Base-by-base conservation (phyloP, 352 stramenopile genomes). In the Peronosclerospora sorghi region DNA sequence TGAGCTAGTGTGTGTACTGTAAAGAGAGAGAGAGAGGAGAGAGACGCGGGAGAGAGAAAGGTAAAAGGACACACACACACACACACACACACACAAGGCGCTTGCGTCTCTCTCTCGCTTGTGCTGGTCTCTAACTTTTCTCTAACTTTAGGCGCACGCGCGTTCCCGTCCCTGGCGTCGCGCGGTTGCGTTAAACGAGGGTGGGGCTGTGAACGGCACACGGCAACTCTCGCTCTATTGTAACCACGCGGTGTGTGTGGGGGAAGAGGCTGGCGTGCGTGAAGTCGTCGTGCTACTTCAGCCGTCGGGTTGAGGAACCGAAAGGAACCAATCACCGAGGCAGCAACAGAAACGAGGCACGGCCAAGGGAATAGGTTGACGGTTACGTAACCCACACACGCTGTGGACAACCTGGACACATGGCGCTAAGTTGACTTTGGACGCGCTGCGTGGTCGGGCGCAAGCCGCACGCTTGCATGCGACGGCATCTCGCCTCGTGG, bases 231-330 rank as follows among this genome's bases (percentile, higher is more conserved):
- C 20, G 37, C 37, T 32, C 21, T 34, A 35, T 46, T 15, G 40
- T 32, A 20, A 37, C 29, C 40, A 40, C 17, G 37, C 18, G 47
- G 27, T 43, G 17, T 35, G 37, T 32, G 45, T 53, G 30, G 29
- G 42, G 38, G 51, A 39, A 27, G 53, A 41, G 45, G 50, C 36
- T 48, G 45, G 45, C 45, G 41, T 14, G 45, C 41, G n/a, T 44
- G 36, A 50, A 50, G 43, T 50, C 2, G 4, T 40, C 23, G 30
- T 17, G 38, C 17, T 54, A 51, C 41, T 56, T 51, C 48, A 45
- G 17, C 5, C 46, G 52, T 60, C 46, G 15, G 46, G 42, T 60
- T 56, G 52, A 47, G 23, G 29, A 34, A 43, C 23, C 8, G 23
- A 6, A 13, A 21, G 8, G 4, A 41, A 28, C 42, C 51, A 49